Conservation (phyloP, 305 asterid genomes). For the Caryopteris hybrid region DNA sequence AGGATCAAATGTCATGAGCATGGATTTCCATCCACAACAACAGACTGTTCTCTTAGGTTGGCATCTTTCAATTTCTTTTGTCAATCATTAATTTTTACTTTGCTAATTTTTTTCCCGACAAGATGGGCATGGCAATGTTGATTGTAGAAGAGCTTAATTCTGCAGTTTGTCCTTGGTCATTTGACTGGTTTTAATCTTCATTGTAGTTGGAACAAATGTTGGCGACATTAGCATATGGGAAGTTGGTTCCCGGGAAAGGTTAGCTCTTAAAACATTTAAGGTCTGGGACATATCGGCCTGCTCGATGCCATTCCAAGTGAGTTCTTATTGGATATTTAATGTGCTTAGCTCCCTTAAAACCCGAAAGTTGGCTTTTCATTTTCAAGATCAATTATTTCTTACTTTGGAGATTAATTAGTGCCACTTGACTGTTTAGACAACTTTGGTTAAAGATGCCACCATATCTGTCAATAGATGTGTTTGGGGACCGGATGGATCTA, state of each 20-base stretch:
- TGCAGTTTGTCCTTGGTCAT: slow-evolving; percentile 4
- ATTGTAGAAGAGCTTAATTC: slow-evolving; percentile 1
- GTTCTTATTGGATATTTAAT: slow-evolving; percentile 19
- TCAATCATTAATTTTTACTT: not conserved
- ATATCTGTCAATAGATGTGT: slow-evolving; percentile 85
- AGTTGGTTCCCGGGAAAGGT: slow-evolving; percentile 80
- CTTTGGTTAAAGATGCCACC: slow-evolving; percentile 83
- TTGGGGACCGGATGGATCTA: slow-evolving; percentile 96
- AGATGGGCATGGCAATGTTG: not conserved
- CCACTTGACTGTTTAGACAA: slow-evolving; percentile 49
- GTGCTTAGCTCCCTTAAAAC: not conserved
- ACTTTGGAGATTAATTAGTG: not conserved
- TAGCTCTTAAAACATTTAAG: slow-evolving; percentile 72
- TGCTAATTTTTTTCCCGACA: not conserved
- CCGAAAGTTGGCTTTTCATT: not conserved
- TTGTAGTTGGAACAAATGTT: slow-evolving; percentile 92
- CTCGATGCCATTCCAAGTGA: slow-evolving; percentile 80
- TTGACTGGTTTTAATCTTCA: slow-evolving; percentile 13
- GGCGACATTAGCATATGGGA: slow-evolving; percentile 99
- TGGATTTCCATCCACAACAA: slow-evolving; percentile 98
- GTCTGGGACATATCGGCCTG: slow-evolving; percentile 84
- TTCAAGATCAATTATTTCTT: slow-evolving; percentile 7
- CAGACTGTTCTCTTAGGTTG: slow-evolving; percentile 92
- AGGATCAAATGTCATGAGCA: slow-evolving; percentile 96
- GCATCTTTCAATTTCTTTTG: not conserved